These are phyloP conservation scores for Austroboletus niveus DNA, from an alignment of 1,284 basidiomycete genomes.

Conservation along the genomic window DNA sequence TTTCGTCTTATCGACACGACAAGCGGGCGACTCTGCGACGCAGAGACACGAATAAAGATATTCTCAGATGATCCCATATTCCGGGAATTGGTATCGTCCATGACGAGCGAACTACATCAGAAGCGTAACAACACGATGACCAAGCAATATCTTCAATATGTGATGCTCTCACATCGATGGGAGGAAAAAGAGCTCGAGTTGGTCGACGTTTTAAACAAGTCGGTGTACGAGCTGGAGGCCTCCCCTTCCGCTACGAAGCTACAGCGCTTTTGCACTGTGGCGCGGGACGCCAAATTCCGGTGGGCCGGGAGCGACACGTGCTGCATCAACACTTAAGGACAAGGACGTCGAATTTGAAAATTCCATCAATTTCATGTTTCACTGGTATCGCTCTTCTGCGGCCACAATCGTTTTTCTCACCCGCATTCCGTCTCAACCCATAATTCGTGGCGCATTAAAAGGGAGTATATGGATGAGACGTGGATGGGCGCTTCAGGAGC, in stretches of 20 bases:
- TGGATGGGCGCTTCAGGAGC: slow-evolving; percentile 30
- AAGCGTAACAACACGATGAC: slow-evolving; percentile 9
- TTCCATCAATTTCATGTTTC: slow-evolving; percentile 28
- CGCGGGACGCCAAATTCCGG: slow-evolving; percentile 5
- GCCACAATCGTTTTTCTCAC: slow-evolving; percentile 23
- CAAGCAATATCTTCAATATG: slow-evolving; percentile 15
- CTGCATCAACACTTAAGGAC: slow-evolving; percentile 27
- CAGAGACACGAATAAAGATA: slow-evolving; percentile 11
- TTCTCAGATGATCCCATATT: slow-evolving; percentile 17
- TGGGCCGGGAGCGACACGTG: slow-evolving; percentile 31
- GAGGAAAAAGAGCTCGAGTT: slow-evolving; percentile 15
- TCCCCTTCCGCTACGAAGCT: slow-evolving; percentile 14
- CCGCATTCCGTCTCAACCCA: slow-evolving; percentile 7
- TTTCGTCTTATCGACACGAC: slow-evolving; percentile 22
- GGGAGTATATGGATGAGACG: slow-evolving; percentile 24
- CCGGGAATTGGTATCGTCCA: slow-evolving; percentile 21
- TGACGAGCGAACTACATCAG: slow-evolving; percentile 6
- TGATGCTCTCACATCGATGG: slow-evolving; percentile 28
- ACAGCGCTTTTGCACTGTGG: slow-evolving; percentile 18
- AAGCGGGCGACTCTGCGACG: slow-evolving; percentile 22
- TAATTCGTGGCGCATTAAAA: slow-evolving; percentile 9
- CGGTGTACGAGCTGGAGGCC: slow-evolving; percentile 11
- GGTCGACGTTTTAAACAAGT: slow-evolving; percentile 14
- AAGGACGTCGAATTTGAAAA: slow-evolving; percentile 20
- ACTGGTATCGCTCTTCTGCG: slow-evolving; percentile 18